Percentiles rank a stretch among this genome's conserved stretches.
phyloP scores from a whole-genome alignment of 2,329 filamentous ascomycete genomes.

The Aspergillus carbonarius region DNA sequence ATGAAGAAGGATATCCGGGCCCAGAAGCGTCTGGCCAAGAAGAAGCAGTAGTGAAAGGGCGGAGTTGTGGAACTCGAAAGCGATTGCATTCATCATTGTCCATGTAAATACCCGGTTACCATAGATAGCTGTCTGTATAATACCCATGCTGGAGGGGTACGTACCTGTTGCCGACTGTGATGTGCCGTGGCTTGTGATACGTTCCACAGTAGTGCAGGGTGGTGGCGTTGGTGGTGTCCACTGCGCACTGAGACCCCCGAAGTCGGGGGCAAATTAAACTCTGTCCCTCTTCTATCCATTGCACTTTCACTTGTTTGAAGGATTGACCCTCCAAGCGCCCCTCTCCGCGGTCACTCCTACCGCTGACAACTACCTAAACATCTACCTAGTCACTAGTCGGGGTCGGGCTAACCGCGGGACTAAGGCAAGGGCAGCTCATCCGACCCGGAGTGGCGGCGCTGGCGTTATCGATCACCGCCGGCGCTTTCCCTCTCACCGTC shows the following conservation, averaged over 20 bases:
- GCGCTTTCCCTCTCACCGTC: constrained; percentile 8
- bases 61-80: constrained; percentile 8
- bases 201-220: background rate
- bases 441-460: constrained; percentile 16
- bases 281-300: background rate
- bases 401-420: background rate
- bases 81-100: constrained; percentile 11
- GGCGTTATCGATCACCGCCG: constrained; percentile 15
- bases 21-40: constrained; percentile 77
- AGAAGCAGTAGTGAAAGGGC: constrained; percentile 52
- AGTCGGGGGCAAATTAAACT: too few species aligned
- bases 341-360: too few species aligned
- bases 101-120: constrained; percentile 21
- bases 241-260: too few species aligned
- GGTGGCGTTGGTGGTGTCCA: background rate
- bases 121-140: constrained; percentile 4
- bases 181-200: background rate
- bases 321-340: too few species aligned
- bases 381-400: too few species aligned
- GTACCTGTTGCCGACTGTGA: background rate
- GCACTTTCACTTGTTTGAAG: background rate
- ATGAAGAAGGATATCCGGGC: constrained; percentile 96
- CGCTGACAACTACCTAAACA: too few species aligned
- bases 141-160: constrained; percentile 5
- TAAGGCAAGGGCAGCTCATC: constrained; percentile 3